These are phyloP conservation scores for Dichotomocladium elegans DNA, from an alignment of 371 early-diverging fungal genomes.

Conservation along the genomic window DNA sequence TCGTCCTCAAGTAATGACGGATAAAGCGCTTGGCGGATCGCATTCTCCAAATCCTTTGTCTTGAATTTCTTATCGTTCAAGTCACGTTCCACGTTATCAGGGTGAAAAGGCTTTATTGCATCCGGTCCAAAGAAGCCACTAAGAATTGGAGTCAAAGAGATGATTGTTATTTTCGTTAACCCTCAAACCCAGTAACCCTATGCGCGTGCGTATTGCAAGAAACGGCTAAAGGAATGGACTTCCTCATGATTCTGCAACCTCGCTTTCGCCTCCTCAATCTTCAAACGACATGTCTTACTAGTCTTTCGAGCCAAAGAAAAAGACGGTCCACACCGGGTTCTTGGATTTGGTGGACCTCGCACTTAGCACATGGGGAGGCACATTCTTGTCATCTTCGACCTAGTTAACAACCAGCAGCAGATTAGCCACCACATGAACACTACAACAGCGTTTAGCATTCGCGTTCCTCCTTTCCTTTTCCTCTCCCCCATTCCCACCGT, in stretches of 20 bases:
- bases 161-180: no score
- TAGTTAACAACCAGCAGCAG: conserved; percentile 16
- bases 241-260: no score
- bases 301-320: conserved; percentile 66
- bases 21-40: conserved; percentile 41
- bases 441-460: no score
- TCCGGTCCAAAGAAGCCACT: conserved; percentile 53
- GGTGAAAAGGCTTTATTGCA: conserved; percentile 41
- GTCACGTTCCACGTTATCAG: conserved; percentile 36
- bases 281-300: conserved; percentile 58
- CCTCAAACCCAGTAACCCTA: no score
- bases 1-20: conserved; percentile 17
- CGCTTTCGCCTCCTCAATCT: background rate
- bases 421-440: no score
- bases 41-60: conserved; percentile 42
- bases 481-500: no score
- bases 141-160: no score
- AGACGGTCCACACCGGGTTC: conserved; percentile 56
- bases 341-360: conserved; percentile 58
- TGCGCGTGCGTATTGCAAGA: no score
- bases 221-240: no score
- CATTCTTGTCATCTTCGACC: conserved; percentile 53
- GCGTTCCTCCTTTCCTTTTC: no score
- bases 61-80: conserved; percentile 49
- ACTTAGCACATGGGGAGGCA: conserved; percentile 52